These are phyloP conservation scores for Beauveria sp. DNA, from an alignment of 2,329 filamentous ascomycete genomes.

Conservation along the genomic window DNA sequence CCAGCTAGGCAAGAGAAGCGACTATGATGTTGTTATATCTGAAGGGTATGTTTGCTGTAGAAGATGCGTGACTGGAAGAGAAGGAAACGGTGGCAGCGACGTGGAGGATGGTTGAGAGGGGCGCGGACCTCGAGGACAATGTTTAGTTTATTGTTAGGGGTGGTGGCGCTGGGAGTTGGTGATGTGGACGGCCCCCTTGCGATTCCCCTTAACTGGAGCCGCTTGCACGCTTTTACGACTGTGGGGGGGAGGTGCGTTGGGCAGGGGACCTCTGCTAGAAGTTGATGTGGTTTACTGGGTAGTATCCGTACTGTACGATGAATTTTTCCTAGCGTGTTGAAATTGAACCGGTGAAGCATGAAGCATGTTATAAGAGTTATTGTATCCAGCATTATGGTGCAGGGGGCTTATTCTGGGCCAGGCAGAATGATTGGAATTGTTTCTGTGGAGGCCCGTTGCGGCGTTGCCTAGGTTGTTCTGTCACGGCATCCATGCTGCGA, in stretches of 20 bases:
- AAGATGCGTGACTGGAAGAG: not conserved
- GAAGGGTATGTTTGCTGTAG: slow-evolving; percentile 8
- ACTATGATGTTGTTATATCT: slow-evolving; percentile 5
- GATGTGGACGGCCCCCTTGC: slow-evolving; percentile 11
- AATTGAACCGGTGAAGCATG: not conserved
- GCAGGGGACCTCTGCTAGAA: not conserved
- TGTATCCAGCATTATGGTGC: not conserved
- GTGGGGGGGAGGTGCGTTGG: not conserved
- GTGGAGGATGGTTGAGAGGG: slow-evolving; percentile 3
- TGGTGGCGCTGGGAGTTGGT: slow-evolving; percentile 5
- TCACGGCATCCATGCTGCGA: not conserved
- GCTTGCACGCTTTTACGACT: not conserved
- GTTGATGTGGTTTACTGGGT: too few species aligned
- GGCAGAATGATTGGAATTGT: not conserved
- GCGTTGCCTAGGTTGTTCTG: not conserved
- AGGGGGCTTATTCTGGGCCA: not conserved
- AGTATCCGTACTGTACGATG: too few species aligned
- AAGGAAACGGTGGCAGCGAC: not conserved
- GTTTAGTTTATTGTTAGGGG: slow-evolving; percentile 8
- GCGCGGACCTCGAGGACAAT: slow-evolving; percentile 3
- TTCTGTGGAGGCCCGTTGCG: not conserved
- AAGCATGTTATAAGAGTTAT: not conserved
- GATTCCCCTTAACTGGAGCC: slow-evolving; percentile 8
- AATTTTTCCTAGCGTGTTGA: too few species aligned
- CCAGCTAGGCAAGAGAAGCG: slow-evolving; percentile 6